Evolutionary conservation across 2,329 filamentous ascomycete species (phyloP).

Genomic region (Neophaeococcomyces mojaviensis): DNA sequence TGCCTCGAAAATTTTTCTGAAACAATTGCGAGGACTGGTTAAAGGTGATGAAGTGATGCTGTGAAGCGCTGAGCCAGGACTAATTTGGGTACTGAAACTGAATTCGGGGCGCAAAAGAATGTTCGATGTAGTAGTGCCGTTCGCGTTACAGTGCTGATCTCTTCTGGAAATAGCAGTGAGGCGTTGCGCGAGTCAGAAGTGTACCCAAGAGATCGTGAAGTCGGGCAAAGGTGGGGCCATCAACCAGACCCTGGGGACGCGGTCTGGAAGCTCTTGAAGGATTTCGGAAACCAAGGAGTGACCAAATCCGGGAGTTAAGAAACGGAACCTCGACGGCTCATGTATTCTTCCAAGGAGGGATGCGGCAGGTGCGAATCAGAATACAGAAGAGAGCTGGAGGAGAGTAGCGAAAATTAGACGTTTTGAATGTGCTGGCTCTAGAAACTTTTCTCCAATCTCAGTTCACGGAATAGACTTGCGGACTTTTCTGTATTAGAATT

Average conservation of each 20-base stretch:
- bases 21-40: too few relatives aligned
- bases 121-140: too few relatives aligned
- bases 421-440: constrained; percentile 9
- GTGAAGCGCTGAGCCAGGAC: too few relatives aligned
- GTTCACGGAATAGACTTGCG: constrained; percentile 2
- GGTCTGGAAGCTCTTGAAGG: not conserved
- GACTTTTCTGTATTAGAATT: not conserved
- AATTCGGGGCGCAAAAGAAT: too few relatives aligned
- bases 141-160: too few relatives aligned
- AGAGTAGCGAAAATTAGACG: not conserved
- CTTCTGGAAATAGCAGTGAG: not conserved
- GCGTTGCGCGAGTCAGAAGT: constrained; percentile 3
- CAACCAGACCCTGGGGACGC: not conserved
- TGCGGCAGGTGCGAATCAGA: constrained; percentile 1
- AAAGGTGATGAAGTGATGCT: too few relatives aligned
- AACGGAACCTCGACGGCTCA: not conserved
- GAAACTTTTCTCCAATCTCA: constrained; percentile 4
- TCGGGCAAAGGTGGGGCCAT: not conserved
- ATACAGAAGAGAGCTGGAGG: not conserved
- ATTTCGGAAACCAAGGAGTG: not conserved
- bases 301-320: not conserved
- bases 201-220: not conserved
- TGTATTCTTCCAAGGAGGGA: not conserved
- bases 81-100: too few relatives aligned
- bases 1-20: too few relatives aligned